These are phyloP conservation scores for Myxozyma geophila DNA, from an alignment of 805 yeast species.

Conservation along the genomic window DNA sequence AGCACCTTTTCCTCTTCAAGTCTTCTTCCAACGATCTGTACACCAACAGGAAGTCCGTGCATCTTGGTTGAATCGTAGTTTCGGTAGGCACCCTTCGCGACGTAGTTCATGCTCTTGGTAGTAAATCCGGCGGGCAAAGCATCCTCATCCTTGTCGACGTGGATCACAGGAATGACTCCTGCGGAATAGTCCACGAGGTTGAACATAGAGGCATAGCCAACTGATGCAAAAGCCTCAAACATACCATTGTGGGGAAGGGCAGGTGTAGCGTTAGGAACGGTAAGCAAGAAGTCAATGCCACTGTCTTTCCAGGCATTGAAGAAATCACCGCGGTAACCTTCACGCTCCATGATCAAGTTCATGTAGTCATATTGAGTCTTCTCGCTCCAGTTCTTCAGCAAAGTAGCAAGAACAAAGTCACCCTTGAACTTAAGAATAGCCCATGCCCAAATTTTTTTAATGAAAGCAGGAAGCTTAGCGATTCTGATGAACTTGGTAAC, in stretches of 20 bases:
- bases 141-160: slow-evolving; percentile 52
- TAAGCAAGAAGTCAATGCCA: slow-evolving; percentile 48
- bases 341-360: slow-evolving; percentile 46
- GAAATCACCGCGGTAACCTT: slow-evolving; percentile 45
- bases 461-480: slow-evolving; percentile 45
- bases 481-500: slow-evolving; percentile 44
- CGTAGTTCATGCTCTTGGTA: slow-evolving; percentile 44
- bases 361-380: slow-evolving; percentile 47
- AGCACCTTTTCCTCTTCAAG: slow-evolving; percentile 66
- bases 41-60: slow-evolving; percentile 64
- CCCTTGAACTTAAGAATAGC: slow-evolving; percentile 43
- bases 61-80: slow-evolving; percentile 57
- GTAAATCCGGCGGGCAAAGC: slow-evolving; percentile 43
- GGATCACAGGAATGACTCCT: slow-evolving; percentile 62
- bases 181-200: slow-evolving; percentile 62
- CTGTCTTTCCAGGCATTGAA: slow-evolving; percentile 46
- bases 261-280: slow-evolving; percentile 52
- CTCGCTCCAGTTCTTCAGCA: slow-evolving; percentile 46
- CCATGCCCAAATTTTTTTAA: slow-evolving; percentile 47
- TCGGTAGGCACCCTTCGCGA: slow-evolving; percentile 53
- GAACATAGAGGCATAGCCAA: slow-evolving; percentile 60
- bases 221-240: slow-evolving; percentile 46
- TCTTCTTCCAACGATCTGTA: slow-evolving; percentile 67
- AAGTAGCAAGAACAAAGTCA: slow-evolving; percentile 48
- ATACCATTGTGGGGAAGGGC: slow-evolving; percentile 49